Percentiles rank a stretch among this genome's conserved stretches.
These are phyloP conservation scores for Sisymbrium irio DNA, from an alignment of 345 rosid genomes.

Conservation along the genomic window DNA sequence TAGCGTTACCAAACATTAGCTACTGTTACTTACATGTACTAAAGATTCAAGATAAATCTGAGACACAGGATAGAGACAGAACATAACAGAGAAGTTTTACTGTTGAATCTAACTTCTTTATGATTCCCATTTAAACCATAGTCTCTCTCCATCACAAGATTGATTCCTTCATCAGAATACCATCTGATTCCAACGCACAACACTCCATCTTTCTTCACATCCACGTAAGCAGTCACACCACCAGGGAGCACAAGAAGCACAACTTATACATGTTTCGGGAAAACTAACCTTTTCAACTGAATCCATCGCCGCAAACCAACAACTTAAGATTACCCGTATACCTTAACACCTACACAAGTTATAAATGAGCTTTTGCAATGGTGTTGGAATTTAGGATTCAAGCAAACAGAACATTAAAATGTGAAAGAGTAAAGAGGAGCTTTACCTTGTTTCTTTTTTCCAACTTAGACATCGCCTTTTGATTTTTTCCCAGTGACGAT, in stretches of 20 bases:
- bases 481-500: slow-evolving; percentile 73
- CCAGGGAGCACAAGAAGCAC: slow-evolving; percentile 53
- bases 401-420: not conserved
- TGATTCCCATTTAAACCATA: slow-evolving; percentile 79
- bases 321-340: slow-evolving; percentile 17
- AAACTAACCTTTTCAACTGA: slow-evolving; percentile 23
- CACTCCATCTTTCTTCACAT: slow-evolving; percentile 67
- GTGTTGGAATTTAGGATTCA: not conserved
- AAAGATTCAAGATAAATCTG: not conserved
- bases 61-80: not conserved
- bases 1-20: slow-evolving; percentile 3
- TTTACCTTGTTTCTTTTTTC: not conserved
- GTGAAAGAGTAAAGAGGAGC: not conserved
- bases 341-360: slow-evolving; percentile 25
- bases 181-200: slow-evolving; percentile 83
- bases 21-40: slow-evolving; percentile 12
- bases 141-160: slow-evolving; percentile 91
- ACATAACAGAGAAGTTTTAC: not conserved
- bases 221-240: slow-evolving; percentile 72
- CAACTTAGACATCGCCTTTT: slow-evolving; percentile 29
- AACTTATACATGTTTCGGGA: not conserved
- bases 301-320: slow-evolving; percentile 11
- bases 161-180: slow-evolving; percentile 90
- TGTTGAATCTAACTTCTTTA: slow-evolving; percentile 63
- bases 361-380: not conserved